These are phyloP conservation scores for Leccinum rimulosum DNA, from an alignment of 768 basidiomycete genomes.

Conservation along the genomic window DNA sequence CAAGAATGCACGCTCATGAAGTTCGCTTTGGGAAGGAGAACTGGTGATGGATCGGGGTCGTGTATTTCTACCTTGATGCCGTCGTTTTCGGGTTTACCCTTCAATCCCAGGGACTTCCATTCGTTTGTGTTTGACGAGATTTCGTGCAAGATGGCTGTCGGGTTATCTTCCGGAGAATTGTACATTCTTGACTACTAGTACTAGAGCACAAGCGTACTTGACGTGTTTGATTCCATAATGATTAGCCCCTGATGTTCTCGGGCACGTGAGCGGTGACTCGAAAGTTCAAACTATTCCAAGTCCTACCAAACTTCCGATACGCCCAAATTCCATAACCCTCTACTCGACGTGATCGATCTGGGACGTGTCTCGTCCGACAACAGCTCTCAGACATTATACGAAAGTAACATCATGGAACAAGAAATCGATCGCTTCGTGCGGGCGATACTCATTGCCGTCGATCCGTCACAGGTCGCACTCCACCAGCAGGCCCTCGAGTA, in stretches of 20 bases:
- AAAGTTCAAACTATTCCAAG: not conserved
- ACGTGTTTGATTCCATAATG: not conserved
- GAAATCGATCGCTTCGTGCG: conserved; percentile 75
- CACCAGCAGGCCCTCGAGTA: conserved; percentile 89
- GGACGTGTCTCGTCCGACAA: conserved; percentile 19
- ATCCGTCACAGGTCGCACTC: conserved; percentile 65
- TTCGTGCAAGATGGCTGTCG: conserved; percentile 49
- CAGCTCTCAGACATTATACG: conserved; percentile 7
- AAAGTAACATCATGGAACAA: conserved; percentile 55
- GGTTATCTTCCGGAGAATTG: conserved; percentile 51
- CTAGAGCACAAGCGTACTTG: conserved; percentile 1
- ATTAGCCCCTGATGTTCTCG: conserved; percentile 19
- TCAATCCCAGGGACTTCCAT: conserved; percentile 44
- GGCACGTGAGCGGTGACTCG: conserved; percentile 28
- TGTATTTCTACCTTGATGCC: conserved; percentile 39
- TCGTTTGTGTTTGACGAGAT: conserved; percentile 56
- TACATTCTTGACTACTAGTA: conserved; percentile 43
- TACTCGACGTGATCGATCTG: conserved; percentile 12
- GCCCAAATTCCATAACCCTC: not conserved
- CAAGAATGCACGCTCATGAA: conserved; percentile 51
- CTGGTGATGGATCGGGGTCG: conserved; percentile 5
- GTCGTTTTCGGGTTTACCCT: conserved; percentile 48
- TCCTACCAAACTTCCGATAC: conserved; percentile 3
- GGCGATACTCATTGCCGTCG: conserved; percentile 86
- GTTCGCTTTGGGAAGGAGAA: conserved; percentile 34